These are phyloP conservation scores for Clavispora vitiphila DNA, from an alignment of 805 yeast genomes.

Conservation along the genomic window DNA sequence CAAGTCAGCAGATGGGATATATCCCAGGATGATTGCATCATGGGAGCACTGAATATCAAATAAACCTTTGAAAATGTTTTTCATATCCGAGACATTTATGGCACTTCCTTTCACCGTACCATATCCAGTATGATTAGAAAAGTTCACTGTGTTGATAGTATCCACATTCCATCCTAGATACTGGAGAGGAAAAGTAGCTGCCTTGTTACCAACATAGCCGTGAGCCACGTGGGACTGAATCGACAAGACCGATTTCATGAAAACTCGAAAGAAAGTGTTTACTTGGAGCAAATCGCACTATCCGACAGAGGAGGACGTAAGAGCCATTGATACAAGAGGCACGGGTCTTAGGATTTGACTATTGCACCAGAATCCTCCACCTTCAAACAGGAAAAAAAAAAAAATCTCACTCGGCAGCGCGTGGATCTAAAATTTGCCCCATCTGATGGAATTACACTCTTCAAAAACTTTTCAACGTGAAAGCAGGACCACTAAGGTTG, in stretches of 20 bases:
- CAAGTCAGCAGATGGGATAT: constrained; percentile 13
- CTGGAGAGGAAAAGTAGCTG: constrained; percentile 87
- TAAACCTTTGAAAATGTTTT: constrained; percentile 10
- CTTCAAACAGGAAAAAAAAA: too few species aligned
- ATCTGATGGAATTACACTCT: too few species aligned
- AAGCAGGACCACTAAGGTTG: too few species aligned
- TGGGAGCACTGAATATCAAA: constrained; percentile 10
- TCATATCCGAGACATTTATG: constrained; percentile 7
- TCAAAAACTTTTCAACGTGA: too few species aligned
- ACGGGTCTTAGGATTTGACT: background rate
- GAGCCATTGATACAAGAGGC: too few species aligned
- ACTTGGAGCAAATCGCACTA: background rate
- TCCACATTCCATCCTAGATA: constrained; percentile 90
- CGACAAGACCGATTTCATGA: constrained; percentile 37
- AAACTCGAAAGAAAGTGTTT: background rate
- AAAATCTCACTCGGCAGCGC: too few species aligned
- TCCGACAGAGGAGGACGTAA: too few species aligned
- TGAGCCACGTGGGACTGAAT: constrained; percentile 87
- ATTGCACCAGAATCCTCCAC: too few species aligned
- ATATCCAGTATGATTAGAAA: constrained; percentile 91
- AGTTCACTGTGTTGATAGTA: constrained; percentile 79
- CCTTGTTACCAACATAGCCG: constrained; percentile 92
- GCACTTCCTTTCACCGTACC: constrained; percentile 32
- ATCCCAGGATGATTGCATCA: constrained; percentile 17
- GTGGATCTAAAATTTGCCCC: too few species aligned